Evolutionary conservation across 2,329 filamentous ascomycete genomes (phyloP), one percentile per base, ranked within the genome.

Genomic region (Anthostomella pinea): DNA sequence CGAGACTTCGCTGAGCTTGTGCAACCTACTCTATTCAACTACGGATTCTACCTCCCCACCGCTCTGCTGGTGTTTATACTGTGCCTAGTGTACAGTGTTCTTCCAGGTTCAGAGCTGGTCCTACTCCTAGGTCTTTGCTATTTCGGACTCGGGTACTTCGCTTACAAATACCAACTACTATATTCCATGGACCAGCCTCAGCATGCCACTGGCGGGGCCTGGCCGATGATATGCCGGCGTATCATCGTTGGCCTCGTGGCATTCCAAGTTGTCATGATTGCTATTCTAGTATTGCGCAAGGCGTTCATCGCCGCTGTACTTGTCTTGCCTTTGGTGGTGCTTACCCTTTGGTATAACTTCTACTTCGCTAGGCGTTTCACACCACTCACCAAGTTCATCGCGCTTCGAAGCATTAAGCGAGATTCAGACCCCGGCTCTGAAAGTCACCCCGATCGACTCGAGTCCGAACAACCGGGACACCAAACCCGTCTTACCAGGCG

Each of bases 171-270:
- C 65, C 94, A 98, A 68, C 72, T 98, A 4, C 73, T 98, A 4
- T 98, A 98, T 62, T 89, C 93, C 20, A 98, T 98, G 93, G 90
- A 97, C 54, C 91, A 97, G 60, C 86, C 88, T 11, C 88, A 94
- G 56, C 89, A 95, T 58, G 88, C 89, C 11, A 97, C 91, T 0
- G 94, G 94, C 14, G 82, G 85, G 43, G 89, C 90, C 4, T 98
- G 93, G 93, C 84, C 86, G 31, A 95, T 98, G 76, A 95, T 98
- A 45, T 95, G 89, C 65, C 88, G 93, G 57, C 86, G 93, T 22
- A 77, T 96, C 41, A 79, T 97, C 38, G 69, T 96, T 16, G 93
- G 93, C 1, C 67, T 96, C 8, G 67, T 94, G 3, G 79, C 97
- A 26, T 96, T 96, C 56, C 89, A 98, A 62, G 65, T 95, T 15